Conservation (phyloP, 1,284 basidiomycete genomes). For the Cryptococcus amylolentus region DNA sequence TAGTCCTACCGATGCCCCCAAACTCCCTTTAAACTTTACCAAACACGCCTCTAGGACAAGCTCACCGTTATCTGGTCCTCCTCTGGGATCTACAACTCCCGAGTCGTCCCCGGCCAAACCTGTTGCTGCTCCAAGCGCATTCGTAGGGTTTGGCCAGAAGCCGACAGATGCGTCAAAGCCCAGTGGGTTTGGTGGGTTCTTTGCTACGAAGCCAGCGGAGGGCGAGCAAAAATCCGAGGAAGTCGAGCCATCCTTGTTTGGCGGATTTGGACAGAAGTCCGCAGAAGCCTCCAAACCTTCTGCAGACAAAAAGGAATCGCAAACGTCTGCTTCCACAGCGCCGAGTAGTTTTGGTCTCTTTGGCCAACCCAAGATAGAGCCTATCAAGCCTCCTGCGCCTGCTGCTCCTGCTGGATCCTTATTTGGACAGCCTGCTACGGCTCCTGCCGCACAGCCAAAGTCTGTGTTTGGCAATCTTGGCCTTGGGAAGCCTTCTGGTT, state of each 20-base stretch:
- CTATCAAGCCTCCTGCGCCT: background rate
- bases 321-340: background rate
- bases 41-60: conserved; percentile 42
- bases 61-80: conserved; percentile 37
- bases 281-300: background rate
- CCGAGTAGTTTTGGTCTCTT: conserved; percentile 11
- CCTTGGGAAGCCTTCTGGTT: conserved; percentile 16
- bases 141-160: background rate
- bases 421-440: conserved; percentile 6
- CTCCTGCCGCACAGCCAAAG: background rate
- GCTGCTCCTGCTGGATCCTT: background rate
- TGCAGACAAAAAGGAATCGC: background rate
- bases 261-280: conserved; percentile 5
- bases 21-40: conserved; percentile 22
- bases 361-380: conserved; percentile 1
- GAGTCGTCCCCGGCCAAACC: conserved; percentile 24
- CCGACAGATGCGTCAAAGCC: background rate
- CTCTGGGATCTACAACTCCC: conserved; percentile 18
- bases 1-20: conserved; percentile 1
- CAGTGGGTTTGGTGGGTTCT: background rate
- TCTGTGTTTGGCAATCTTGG: conserved; percentile 19
- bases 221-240: background rate
- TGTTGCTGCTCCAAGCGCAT: background rate
- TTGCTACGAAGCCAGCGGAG: background rate
- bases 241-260: background rate